Percentiles rank a stretch among this genome's conserved stretches.
These are phyloP conservation scores for Pelargonium myrrhifolium DNA, from an alignment of 441 rosid genomes.

Conservation along the genomic window DNA sequence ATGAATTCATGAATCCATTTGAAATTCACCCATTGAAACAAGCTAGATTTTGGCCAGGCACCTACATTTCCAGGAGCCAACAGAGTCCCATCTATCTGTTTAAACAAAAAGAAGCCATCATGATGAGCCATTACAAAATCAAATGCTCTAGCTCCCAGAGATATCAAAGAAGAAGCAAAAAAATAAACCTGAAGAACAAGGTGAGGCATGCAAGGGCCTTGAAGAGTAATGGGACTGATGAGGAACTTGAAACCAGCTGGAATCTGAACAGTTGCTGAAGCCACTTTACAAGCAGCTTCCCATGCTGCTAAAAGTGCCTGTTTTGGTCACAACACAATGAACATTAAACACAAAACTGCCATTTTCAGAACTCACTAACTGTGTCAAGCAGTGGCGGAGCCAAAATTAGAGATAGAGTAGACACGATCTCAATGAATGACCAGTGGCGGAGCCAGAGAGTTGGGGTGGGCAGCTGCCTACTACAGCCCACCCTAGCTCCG, in stretches of 20 bases:
- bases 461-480: too few species aligned
- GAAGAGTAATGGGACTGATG: conserved; percentile 44
- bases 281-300: conserved; percentile 51
- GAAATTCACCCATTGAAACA: conserved; percentile 58
- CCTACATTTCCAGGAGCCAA: conserved; percentile 51
- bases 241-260: conserved; percentile 40
- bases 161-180: conserved; percentile 20
- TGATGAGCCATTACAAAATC: conserved; percentile 16
- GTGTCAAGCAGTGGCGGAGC: too few species aligned
- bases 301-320: conserved; percentile 51
- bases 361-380: background rate
- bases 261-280: conserved; percentile 35
- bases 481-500: too few species aligned
- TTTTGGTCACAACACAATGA: background rate
- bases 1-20: conserved; percentile 57
- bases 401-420: too few species aligned
- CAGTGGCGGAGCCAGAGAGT: too few species aligned
- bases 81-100: conserved; percentile 66
- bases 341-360: background rate
- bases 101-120: conserved; percentile 1
- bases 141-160: too few species aligned
- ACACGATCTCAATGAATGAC: too few species aligned
- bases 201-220: conserved; percentile 59
- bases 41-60: conserved; percentile 47
- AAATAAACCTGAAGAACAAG: conserved; percentile 44